Conservation (phyloP, 2,329 filamentous ascomycete genomes). For the Zymoseptoria brevis region DNA sequence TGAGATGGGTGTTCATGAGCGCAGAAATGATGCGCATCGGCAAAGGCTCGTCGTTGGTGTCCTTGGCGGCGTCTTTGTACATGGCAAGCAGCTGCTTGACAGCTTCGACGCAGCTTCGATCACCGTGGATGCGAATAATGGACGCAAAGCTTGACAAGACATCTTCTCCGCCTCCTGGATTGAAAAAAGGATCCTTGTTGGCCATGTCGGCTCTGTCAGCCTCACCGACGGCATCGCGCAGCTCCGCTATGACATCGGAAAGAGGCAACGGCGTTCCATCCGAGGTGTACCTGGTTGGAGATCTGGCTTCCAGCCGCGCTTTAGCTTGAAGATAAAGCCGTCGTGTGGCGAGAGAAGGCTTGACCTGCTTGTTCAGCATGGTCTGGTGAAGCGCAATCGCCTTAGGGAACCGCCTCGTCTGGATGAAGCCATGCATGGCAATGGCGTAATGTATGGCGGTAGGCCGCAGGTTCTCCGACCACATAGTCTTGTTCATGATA, state of each 20-base stretch:
- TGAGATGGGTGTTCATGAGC: constrained; percentile 60
- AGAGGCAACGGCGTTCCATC: constrained; percentile 30
- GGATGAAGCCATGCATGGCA: constrained; percentile 44
- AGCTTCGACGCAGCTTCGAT: constrained; percentile 38
- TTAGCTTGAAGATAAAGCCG: constrained; percentile 34
- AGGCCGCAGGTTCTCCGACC: constrained; percentile 35
- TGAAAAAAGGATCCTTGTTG: constrained; percentile 2
- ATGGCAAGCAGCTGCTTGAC: constrained; percentile 50
- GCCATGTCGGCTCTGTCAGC: not conserved
- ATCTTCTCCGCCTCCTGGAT: constrained; percentile 6
- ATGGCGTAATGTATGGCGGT: constrained; percentile 48
- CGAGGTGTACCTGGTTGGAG: constrained; percentile 34
- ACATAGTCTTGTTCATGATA: constrained; percentile 46
- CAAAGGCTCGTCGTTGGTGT: constrained; percentile 1
- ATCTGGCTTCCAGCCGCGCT: constrained; percentile 27
- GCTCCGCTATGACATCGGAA: constrained; percentile 14
- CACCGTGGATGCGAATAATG: constrained; percentile 49
- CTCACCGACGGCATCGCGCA: not conserved
- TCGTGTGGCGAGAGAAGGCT: constrained; percentile 37
- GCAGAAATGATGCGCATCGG: constrained; percentile 46
- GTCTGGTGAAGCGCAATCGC: constrained; percentile 43
- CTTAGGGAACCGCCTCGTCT: constrained; percentile 36
- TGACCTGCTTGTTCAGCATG: constrained; percentile 36
- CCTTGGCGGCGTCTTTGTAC: constrained; percentile 32
- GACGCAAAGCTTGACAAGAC: constrained; percentile 45